These are phyloP conservation scores for Aspergillus leporis DNA, from an alignment of 495 filamentous ascomycete species.

Conservation along the genomic window DNA sequence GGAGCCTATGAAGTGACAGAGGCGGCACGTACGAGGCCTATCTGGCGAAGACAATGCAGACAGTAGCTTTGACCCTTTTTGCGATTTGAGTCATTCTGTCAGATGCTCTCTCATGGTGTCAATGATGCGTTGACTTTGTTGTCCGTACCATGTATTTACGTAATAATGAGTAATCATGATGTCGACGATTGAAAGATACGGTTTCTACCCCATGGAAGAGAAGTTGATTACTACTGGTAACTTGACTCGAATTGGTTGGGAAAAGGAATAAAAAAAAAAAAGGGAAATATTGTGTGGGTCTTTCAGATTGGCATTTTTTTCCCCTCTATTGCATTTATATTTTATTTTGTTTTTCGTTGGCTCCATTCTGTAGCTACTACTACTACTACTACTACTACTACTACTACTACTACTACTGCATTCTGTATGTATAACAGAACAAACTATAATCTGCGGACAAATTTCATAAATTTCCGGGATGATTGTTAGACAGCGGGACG, in stretches of 20 bases:
- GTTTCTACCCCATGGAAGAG: background rate
- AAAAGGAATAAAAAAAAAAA: background rate
- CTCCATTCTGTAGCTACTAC: background rate
- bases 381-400: background rate
- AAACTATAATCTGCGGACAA: background rate
- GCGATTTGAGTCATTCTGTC: conserved; percentile 3
- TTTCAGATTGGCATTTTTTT: background rate
- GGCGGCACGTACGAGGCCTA: background rate
- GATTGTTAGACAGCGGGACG: conserved; percentile 11
- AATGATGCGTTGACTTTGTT: background rate
- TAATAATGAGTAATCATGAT: conserved; percentile 2
- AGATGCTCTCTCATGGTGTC: background rate
- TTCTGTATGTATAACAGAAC: background rate
- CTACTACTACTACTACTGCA: background rate
- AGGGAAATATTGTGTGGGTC: background rate
- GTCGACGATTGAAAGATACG: conserved; percentile 1
- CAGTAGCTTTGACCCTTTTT: background rate
- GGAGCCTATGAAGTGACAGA: background rate
- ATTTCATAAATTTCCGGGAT: background rate
- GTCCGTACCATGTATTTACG: background rate
- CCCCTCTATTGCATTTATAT: background rate
- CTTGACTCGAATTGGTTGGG: too few species aligned
- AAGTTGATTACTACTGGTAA: too few species aligned
- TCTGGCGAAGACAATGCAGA: background rate
- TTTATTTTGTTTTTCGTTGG: background rate